These are phyloP conservation scores for Aspergillus sojae DNA, from an alignment of 2,329 filamentous ascomycete genomes.

Conservation along the genomic window DNA sequence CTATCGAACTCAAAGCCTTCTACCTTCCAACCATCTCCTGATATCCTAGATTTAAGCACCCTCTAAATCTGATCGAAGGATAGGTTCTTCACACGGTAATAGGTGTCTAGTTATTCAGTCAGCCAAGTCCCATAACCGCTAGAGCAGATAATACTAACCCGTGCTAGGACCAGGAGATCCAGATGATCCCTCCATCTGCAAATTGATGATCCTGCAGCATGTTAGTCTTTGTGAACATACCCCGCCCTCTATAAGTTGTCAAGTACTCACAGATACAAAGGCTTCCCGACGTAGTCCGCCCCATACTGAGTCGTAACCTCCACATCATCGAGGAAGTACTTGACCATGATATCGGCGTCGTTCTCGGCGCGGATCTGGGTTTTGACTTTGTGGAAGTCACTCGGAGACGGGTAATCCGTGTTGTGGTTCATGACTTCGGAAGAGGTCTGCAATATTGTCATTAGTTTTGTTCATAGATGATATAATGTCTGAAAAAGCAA, in stretches of 20 bases:
- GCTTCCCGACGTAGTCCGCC: conserved; percentile 52
- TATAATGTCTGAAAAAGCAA: not conserved
- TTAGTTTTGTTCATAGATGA: not conserved
- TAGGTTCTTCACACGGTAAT: conserved; percentile 15
- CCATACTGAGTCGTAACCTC: conserved; percentile 56
- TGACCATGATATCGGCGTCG: conserved; percentile 55
- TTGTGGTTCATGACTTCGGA: conserved; percentile 51
- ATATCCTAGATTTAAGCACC: not conserved
- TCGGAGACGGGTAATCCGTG: conserved; percentile 51
- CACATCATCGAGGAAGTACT: conserved; percentile 58
- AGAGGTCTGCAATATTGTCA: conserved; percentile 34
- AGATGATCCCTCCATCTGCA: conserved; percentile 29
- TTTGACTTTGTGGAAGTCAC: conserved; percentile 54
- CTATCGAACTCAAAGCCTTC: not conserved
- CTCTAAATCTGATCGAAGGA: conserved; percentile 12
- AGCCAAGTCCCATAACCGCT: not conserved
- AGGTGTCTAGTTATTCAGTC: conserved; percentile 5
- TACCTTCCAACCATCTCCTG: not conserved
- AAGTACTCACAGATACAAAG: conserved; percentile 35
- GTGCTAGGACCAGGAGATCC: conserved; percentile 17
- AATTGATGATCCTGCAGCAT: conserved; percentile 26
- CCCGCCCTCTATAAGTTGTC: not conserved
- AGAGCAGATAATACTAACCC: conserved; percentile 7
- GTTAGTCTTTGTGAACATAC: not conserved
- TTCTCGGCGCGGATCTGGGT: conserved; percentile 56